Base-by-base conservation (phyloP, 441 rosid species). In the Flueggea neowawraea region DNA sequence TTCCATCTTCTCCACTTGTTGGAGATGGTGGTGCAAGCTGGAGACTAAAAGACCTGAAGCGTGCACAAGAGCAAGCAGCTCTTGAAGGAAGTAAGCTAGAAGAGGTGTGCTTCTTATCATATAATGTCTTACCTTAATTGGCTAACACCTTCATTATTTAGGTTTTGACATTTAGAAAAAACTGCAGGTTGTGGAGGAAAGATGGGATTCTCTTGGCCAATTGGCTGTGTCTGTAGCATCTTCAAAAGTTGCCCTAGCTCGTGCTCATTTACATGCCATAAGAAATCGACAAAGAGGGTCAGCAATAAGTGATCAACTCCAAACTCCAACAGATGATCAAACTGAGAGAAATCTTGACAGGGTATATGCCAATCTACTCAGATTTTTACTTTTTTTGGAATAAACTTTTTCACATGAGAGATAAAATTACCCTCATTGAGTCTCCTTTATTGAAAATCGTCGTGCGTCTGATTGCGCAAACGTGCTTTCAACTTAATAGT, bases 11-110 rank as follows among this genome's bases (percentile, higher is more conserved):
- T 64, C 75, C 91, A 12, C 51, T 86, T 73, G 86, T 92, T 61
- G 96, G 95, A 31, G 98, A 93, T 77, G 98, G 98, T 41, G 98
- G 97, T 58, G 91, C 91, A 6, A 93, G 98, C 66, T 93, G 98
- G 97, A 84, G 96, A 74, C 72, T 90, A 65, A 93, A 93, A 78
- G 87, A 95, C 55, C 76, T 90, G 62, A 90, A 82, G 78, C 90
- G 97, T 65, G 88, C 97, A 8, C 75, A 81, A 64, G 98, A 93
- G 80, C 95, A 93, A 68, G 97, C 98, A 22, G 87, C 84, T 14
- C 84, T 97, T 65, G 96, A 93, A 31, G 98, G 97, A 41, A 74
- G 78, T 58, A 74, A 60, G 31, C 75, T 90, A 45, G 82, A 84
- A 16, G 89, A 88, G 77, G 96, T 88, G 62, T 60, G 68, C 28